Evolutionary conservation across 805 yeast genomes (phyloP), one percentile per base, ranked within the genome.

Genomic region (Candida fluviatilis): DNA sequence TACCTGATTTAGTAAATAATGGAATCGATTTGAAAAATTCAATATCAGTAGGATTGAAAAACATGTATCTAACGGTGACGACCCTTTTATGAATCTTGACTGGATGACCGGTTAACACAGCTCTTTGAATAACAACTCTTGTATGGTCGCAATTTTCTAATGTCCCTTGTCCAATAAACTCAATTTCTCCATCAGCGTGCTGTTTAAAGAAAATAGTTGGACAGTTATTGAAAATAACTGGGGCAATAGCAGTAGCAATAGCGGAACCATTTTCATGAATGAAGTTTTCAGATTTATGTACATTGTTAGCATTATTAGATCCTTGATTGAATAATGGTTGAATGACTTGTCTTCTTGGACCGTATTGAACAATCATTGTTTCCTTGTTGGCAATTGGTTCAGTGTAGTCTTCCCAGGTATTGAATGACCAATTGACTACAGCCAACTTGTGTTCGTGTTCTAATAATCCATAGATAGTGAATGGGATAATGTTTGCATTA

Each of bases 1-100:
- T 80, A 36, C 99, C 99, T 52, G 82, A 75, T 60, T 86, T 88
- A 30, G 98, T 90, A 62, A 88, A 93, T 43, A 93, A 67, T 31
- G 98, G 98, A 49, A 93, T 84, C 4, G 90, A 82, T 64, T 85
- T 86, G 75, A 83, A 93, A 78, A 85, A 85, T 48, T 76, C 77
- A 48, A 95, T 84, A 58, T 93, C 99, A 34, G 84, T 87, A 8
- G 86, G 67, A 54, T 82, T 87, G 80, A 91, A 91, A 72, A 93
- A 93, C 99, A 93, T 93, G 75, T 89, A 93, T 50, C 98, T 82
- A 41, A 93, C 76, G 2, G 99, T 93, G 46, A 93, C 87, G 29
- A 90, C 85, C 43, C 75, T 78, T 67, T 87, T 91, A 71, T 95
- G 97, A 52, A 93, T 90, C 71, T 90, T 93, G 63, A 89, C 81